Evolutionary conservation across 768 basidiomycete genomes (phyloP).

Genomic region (Panaeolus cyanescens): DNA sequence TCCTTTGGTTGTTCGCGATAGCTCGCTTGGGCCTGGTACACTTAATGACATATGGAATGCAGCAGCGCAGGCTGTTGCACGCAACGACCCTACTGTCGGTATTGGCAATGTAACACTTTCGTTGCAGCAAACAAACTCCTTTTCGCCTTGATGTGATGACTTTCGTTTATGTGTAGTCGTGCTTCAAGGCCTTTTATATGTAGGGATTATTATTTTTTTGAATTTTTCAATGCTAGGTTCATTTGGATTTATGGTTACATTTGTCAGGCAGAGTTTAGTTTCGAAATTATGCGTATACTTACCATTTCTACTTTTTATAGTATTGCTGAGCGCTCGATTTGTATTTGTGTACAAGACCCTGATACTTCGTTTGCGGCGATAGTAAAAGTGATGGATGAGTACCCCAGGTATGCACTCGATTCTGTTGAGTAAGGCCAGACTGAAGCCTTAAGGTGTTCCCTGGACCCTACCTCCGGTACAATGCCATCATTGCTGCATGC

Average conservation of each 20-base stretch:
- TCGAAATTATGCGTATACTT: no score
- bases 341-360: neutral
- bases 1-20: slow-evolving; percentile 51
- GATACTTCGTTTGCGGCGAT: neutral
- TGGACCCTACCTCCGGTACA: neutral
- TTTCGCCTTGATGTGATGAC: slow-evolving; percentile 23
- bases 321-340: neutral
- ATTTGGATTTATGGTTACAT: neutral
- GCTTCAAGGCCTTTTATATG: neutral
- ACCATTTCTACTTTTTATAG: neutral
- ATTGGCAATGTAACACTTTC: slow-evolving; percentile 48
- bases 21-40: slow-evolving; percentile 44
- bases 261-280: no score
- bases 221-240: neutral
- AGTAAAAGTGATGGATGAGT: neutral
- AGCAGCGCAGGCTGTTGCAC: slow-evolving; percentile 35
- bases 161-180: neutral
- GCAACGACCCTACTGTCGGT: slow-evolving; percentile 29
- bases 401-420: no score
- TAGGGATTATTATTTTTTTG: neutral
- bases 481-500: neutral
- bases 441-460: no score
- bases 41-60: slow-evolving; percentile 44
- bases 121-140: slow-evolving; percentile 34
- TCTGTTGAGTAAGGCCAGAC: no score